phyloP scores from a whole-genome alignment of 805 yeast genomes.

The Cyberlindnera veronae region DNA sequence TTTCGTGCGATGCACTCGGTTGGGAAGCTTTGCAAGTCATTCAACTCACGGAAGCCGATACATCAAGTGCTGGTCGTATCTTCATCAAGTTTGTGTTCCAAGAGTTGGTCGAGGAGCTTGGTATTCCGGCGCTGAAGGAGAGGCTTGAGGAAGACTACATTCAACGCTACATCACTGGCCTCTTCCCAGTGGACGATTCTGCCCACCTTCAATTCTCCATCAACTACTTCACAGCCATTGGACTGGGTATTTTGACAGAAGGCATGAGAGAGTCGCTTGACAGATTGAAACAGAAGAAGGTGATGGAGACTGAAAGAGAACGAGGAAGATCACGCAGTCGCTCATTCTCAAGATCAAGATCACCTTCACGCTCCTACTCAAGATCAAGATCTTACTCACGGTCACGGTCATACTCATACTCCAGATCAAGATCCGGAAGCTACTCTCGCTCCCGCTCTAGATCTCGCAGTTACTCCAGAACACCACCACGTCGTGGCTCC shows the following conservation, averaged over 20 bases:
- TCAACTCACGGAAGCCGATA: constrained; percentile 61
- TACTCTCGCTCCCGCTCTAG: constrained; percentile 14
- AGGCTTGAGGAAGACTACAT: constrained; percentile 52
- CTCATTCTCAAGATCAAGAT: constrained; percentile 21
- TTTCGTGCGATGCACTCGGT: constrained; percentile 65
- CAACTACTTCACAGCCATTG: constrained; percentile 91
- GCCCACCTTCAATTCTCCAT: constrained; percentile 71
- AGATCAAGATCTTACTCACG: constrained; percentile 11
- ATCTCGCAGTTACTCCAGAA: constrained; percentile 2
- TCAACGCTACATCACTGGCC: constrained; percentile 45
- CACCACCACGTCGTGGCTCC: constrained; percentile 2
- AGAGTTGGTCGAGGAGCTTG: constrained; percentile 75
- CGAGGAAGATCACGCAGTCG: constrained; percentile 21
- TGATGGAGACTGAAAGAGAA: constrained; percentile 19
- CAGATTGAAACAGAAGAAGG: constrained; percentile 25
- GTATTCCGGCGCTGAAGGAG: constrained; percentile 46
- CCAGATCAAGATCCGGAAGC: constrained; percentile 22
- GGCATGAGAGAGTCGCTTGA: constrained; percentile 60
- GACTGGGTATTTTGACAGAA: constrained; percentile 80
- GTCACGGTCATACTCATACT: constrained; percentile 22
- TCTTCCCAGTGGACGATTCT: constrained; percentile 58
- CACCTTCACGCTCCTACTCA: constrained; percentile 18
- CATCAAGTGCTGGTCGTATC: constrained; percentile 79
- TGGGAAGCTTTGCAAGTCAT: constrained; percentile 58
- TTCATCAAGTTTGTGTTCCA: constrained; percentile 77